Evolutionary conservation across 768 basidiomycete species (phyloP).

Genomic region (Peribolospora kevripleyi): DNA sequence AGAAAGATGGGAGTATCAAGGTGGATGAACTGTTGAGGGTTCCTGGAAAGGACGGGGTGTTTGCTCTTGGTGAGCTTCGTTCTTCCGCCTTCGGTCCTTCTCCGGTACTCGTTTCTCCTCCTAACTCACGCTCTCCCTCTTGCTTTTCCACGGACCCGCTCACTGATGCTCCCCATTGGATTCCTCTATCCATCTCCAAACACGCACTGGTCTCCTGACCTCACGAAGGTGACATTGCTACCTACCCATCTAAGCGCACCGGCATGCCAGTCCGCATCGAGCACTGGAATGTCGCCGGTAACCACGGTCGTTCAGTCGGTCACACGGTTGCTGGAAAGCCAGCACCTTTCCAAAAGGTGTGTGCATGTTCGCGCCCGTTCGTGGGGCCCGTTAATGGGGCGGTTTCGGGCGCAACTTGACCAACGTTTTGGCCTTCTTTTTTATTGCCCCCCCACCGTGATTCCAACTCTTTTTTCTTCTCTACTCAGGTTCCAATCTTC

Average conservation of each 20-base stretch:
- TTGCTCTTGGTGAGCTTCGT: slow-evolving; percentile 34
- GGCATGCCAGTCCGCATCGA: slow-evolving; percentile 42
- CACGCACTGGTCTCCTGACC: no score
- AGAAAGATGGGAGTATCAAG: slow-evolving; percentile 49
- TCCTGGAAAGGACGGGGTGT: slow-evolving; percentile 30
- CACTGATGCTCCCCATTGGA: no score
- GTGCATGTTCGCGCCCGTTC: not conserved
- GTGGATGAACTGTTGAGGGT: slow-evolving; percentile 55
- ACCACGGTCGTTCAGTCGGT: slow-evolving; percentile 64
- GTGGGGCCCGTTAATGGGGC: no score
- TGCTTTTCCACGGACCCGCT: no score
- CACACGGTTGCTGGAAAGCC: slow-evolving; percentile 40
- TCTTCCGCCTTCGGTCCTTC: not conserved
- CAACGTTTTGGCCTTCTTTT: no score
- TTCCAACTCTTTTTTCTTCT: not conserved
- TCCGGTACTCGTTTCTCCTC: no score
- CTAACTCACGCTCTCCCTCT: no score
- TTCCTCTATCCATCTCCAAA: no score
- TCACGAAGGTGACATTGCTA: slow-evolving; percentile 45
- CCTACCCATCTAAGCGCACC: slow-evolving; percentile 37
- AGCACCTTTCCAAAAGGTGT: slow-evolving; percentile 40
- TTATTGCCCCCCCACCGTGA: no score
- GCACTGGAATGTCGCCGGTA: slow-evolving; percentile 70
- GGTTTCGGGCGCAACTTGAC: no score
- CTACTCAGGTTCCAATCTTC: slow-evolving; percentile 33